Percentiles rank a stretch among this genome's conserved stretches.
phyloP scores from a whole-genome alignment of 306 rosid species.

The Cyclanthera cordifolia region DNA sequence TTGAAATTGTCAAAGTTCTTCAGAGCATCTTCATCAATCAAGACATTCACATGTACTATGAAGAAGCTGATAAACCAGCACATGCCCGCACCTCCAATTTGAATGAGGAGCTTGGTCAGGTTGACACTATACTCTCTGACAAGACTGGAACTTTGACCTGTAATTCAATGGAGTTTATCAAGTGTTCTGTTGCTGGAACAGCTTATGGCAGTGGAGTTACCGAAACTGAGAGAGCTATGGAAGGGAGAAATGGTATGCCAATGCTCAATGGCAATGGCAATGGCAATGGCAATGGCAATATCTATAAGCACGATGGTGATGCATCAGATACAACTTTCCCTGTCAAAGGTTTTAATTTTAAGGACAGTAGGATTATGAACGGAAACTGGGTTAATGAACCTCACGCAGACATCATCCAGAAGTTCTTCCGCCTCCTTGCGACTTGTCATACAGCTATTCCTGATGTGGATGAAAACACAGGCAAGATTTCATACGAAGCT shows the following conservation, averaged over 20 bases:
- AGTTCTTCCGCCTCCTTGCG: constrained; percentile 66
- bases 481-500: constrained; percentile 66
- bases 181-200: constrained; percentile 83
- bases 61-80: constrained; percentile 85
- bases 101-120: constrained; percentile 99
- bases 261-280: constrained; percentile 20
- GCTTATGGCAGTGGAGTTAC: constrained; percentile 84
- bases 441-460: constrained; percentile 93
- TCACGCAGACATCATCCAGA: constrained; percentile 47
- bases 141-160: constrained; percentile 97
- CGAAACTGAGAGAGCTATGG: constrained; percentile 66
- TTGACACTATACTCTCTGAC: constrained; percentile 90
- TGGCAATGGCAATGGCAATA: constrained; percentile 21
- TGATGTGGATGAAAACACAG: constrained; percentile 61
- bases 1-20: constrained; percentile 89
- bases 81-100: constrained; percentile 87
- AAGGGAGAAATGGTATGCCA: constrained; percentile 29
- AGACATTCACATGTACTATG: constrained; percentile 80
- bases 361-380: constrained; percentile 69
- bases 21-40: constrained; percentile 82
- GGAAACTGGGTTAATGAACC: constrained; percentile 87
- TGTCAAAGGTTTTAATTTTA: constrained; percentile 76
- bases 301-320: constrained; percentile 15
- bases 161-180: constrained; percentile 96
- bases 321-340: constrained; percentile 27